Conservation (phyloP, 2,329 filamentous ascomycete genomes). For the Fusarium coicis region DNA sequence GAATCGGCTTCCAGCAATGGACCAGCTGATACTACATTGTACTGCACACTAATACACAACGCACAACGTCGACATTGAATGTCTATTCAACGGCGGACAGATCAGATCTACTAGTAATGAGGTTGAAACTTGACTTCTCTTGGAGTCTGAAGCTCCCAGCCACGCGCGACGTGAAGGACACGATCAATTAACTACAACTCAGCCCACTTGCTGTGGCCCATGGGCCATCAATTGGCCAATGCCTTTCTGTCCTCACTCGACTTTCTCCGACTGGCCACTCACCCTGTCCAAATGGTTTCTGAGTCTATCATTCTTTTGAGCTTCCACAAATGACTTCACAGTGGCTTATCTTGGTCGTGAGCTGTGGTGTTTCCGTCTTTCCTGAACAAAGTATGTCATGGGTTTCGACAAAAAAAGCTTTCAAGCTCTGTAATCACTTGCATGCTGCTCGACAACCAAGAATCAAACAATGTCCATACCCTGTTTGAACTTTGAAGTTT, state of each 20-base stretch:
- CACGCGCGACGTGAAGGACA: constrained; percentile 19
- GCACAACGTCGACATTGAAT: constrained; percentile 13
- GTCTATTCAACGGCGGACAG: constrained; percentile 1
- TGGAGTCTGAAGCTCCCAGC: constrained; percentile 34
- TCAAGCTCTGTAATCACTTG: not conserved
- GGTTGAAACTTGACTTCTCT: constrained; percentile 34
- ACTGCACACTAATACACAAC: constrained; percentile 23
- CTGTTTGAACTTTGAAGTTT: constrained; percentile 9
- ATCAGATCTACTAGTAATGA: constrained; percentile 21
- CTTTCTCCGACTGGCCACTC: constrained; percentile 19
- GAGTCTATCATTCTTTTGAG: constrained; percentile 14
- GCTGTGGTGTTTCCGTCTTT: constrained; percentile 3
- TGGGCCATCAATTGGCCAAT: constrained; percentile 38
- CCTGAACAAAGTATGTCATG: not conserved
- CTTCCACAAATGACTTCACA: constrained; percentile 18
- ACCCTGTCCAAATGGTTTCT: not conserved
- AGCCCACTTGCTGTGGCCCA: constrained; percentile 34
- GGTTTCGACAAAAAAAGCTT: not conserved
- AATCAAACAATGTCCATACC: constrained; percentile 1
- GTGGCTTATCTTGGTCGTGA: constrained; percentile 1
- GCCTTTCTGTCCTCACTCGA: constrained; percentile 24
- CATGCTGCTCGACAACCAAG: constrained; percentile 17
- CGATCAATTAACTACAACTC: constrained; percentile 33
- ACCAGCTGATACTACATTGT: not conserved
- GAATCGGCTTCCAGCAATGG: not conserved